These are phyloP conservation scores for Primulina huaijiensis DNA, from an alignment of 257 asterid species.

Conservation along the genomic window DNA sequence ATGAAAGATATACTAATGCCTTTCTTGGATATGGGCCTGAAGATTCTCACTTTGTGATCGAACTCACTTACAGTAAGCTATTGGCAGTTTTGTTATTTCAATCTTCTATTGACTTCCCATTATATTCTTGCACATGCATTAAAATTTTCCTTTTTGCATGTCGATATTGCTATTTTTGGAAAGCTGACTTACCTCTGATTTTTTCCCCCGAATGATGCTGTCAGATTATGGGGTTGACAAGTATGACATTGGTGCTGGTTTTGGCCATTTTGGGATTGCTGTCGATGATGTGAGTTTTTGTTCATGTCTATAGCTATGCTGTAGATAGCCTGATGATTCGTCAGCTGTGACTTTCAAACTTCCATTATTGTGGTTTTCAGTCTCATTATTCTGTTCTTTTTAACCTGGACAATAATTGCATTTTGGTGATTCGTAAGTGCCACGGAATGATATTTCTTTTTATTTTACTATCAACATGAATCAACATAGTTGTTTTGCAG, in stretches of 20 bases:
- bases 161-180: constrained; percentile 7
- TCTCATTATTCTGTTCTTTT: constrained; percentile 8
- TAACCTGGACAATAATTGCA: background rate
- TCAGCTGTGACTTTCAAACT: constrained; percentile 14
- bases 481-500: background rate
- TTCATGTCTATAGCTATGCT: constrained; percentile 19
- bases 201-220: constrained; percentile 21
- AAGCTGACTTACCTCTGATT: constrained; percentile 19
- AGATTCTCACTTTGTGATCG: constrained; percentile 95
- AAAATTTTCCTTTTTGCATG: background rate
- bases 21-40: constrained; percentile 99
- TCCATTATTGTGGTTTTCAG: constrained; percentile 1
- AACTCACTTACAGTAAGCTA: constrained; percentile 89
- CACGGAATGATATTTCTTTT: background rate
- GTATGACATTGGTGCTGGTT: constrained; percentile 86
- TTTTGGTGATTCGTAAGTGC: background rate
- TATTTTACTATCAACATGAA: constrained; percentile 7
- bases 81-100: constrained; percentile 13
- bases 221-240: constrained; percentile 94
- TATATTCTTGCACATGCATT: constrained; percentile 23
- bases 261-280: constrained; percentile 96
- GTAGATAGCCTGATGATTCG: constrained; percentile 1
- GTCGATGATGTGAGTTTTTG: constrained; percentile 86
- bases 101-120: constrained; percentile 16
- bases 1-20: constrained; percentile 93